Conservation (phyloP, 306 rosid species). For the Quercus berberidifolia region DNA sequence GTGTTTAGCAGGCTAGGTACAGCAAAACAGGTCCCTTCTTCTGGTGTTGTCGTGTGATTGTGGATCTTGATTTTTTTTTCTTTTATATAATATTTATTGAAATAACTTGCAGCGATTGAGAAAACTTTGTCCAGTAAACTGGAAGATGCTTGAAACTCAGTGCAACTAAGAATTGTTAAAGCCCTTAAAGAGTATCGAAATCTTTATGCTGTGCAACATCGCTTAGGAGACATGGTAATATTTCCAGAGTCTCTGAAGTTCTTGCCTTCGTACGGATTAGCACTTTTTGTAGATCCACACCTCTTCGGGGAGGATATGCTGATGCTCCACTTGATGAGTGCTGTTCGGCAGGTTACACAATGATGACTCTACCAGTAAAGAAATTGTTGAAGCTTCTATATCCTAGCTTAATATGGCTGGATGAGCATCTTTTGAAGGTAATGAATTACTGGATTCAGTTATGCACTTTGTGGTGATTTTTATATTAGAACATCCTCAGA, state of each 20-base stretch:
- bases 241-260: conserved; percentile 87
- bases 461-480: background rate
- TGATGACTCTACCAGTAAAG: conserved; percentile 81
- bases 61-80: conserved; percentile 28
- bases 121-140: conserved; percentile 79
- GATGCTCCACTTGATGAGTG: conserved; percentile 87
- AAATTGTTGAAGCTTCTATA: conserved; percentile 79
- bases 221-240: conserved; percentile 86
- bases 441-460: conserved; percentile 14
- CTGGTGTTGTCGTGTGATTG: conserved; percentile 11
- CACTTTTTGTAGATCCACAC: conserved; percentile 69
- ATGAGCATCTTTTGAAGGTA: conserved; percentile 84
- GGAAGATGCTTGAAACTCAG: conserved; percentile 80
- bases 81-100: conserved; percentile 25
- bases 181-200: conserved; percentile 84
- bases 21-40: conserved; percentile 16
- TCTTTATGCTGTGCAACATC: conserved; percentile 92
- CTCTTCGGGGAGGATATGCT: conserved; percentile 90
- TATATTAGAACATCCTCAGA: conserved; percentile 14
- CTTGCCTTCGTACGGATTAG: conserved; percentile 80
- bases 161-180: conserved; percentile 82
- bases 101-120: conserved; percentile 77
- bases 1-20: conserved; percentile 85
- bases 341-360: conserved; percentile 79
- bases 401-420: conserved; percentile 79